A percentile compares a stretch with the other conserved stretches of the same genome.
Conservation (phyloP, 73 alveolate genomes). For the Paramecium biaurelia region DNA sequence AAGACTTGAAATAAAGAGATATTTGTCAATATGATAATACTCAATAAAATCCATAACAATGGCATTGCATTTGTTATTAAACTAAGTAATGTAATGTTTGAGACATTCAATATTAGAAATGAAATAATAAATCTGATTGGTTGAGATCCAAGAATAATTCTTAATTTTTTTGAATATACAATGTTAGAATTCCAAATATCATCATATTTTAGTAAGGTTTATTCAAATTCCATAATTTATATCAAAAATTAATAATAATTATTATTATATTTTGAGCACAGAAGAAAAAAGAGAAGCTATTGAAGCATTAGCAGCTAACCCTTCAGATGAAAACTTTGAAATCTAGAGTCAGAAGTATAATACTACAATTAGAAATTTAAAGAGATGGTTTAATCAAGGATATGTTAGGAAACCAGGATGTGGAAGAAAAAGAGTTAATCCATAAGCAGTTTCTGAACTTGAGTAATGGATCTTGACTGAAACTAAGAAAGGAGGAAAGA, state of each 20-base stretch:
- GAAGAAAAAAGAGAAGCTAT: conserved; percentile 4
- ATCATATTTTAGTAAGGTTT: background rate
- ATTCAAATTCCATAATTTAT: background rate
- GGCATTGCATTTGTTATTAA: background rate
- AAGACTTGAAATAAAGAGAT: conserved; percentile 21
- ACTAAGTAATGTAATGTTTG: background rate
- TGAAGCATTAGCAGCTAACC: background rate
- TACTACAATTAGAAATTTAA: conserved; percentile 4
- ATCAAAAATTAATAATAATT: background rate
- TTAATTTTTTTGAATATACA: background rate
- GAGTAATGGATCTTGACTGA: background rate
- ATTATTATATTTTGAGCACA: background rate
- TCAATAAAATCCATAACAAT: background rate
- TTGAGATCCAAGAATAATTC: background rate
- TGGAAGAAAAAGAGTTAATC: conserved; percentile 41
- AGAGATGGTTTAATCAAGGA: conserved; percentile 40
- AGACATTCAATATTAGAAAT: background rate
- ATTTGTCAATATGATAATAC: background rate
- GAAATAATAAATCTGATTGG: background rate
- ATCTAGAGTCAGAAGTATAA: background rate
- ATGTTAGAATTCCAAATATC: background rate
- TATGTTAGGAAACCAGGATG: conserved; percentile 22
- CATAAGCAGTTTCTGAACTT: background rate
- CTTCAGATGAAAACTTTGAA: background rate
- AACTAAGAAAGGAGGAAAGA: background rate